Evolutionary conservation across 495 filamentous ascomycete genomes (phyloP), one percentile per base, ranked within the genome.

Genomic region (Penicillium antarcticum): DNA sequence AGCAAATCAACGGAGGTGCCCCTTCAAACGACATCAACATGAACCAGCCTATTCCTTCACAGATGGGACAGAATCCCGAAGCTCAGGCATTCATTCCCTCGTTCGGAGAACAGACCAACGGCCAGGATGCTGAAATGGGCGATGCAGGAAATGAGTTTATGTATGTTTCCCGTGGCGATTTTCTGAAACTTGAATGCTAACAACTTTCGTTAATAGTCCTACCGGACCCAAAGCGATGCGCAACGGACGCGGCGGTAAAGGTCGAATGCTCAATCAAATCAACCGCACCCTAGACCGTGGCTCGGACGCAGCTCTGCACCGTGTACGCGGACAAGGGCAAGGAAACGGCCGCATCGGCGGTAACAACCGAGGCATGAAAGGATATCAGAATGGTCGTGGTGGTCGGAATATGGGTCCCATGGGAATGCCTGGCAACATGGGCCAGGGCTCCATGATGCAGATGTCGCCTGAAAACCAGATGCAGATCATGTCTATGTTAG

Each of bases 191-290:
- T 12, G 35, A 12, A 17, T 51, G 36, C 54, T 52, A 35, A 70
- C 55, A 40, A 11, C 46, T 14, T 52, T 62, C 29, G 51, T 43
- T 44, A 34, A 41, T 58, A 97, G 92, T 62, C 94, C 94, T 14
- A 97, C 92, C 8, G 94, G 91, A 36, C 94, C 94, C 18, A 94
- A 91, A 68, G 89, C 92, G 4, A 97, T 98, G 95, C 86, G 94
- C 52, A 88, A 87, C 64, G 79, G 79, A 24, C 74, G 70, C 42
- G 75, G 75, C 23, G 80, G 83, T 35, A 83, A 65, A 48, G 88
- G 87, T 58, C 83, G 91, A 33, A 84, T 97, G 72, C 74, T 97
- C 47, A 89, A 90, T 45, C 90, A 97, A 53, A 80, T 97, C 58
- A 86, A 89, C 63, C 87, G 87, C 55, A 83, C 82, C n/a, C 80